These are phyloP conservation scores for Penicillium parvum DNA, from an alignment of 495 filamentous ascomycete species.

Conservation along the genomic window DNA sequence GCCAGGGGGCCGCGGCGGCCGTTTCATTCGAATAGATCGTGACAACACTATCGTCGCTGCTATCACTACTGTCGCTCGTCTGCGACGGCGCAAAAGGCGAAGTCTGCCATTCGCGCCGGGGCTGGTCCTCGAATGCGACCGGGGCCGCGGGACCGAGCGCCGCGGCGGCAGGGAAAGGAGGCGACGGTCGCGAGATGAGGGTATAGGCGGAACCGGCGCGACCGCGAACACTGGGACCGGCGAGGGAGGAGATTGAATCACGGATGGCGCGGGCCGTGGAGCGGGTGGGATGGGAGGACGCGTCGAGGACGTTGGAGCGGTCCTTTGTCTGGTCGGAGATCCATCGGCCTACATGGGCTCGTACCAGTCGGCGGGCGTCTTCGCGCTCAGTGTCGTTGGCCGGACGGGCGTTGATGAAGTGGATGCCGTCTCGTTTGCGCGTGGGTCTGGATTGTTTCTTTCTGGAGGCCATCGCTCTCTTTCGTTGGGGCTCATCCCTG, in stretches of 20 bases:
- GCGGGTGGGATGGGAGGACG: not conserved
- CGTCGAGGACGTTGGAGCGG: conserved; percentile 9
- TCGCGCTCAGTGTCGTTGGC: conserved; percentile 30
- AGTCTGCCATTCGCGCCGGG: not conserved
- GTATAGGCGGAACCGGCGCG: conserved; percentile 3
- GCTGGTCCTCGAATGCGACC: not conserved
- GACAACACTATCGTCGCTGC: conserved; percentile 5
- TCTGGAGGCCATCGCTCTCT: conserved; percentile 22
- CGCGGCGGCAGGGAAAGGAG: not conserved
- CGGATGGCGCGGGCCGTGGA: not conserved
- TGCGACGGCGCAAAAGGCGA: conserved; percentile 14
- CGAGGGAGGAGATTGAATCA: not conserved
- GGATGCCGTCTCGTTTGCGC: conserved; percentile 29
- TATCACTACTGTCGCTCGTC: conserved; percentile 15
- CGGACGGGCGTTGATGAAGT: conserved; percentile 40
- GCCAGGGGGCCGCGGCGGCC: not conserved
- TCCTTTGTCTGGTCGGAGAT: conserved; percentile 41
- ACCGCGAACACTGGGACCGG: not conserved
- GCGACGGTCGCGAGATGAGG: conserved; percentile 7
- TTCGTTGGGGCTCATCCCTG: conserved; percentile 2
- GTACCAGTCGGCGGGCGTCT: conserved; percentile 31
- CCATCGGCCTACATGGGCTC: conserved; percentile 40
- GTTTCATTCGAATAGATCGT: not conserved
- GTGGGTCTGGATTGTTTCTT: conserved; percentile 16
- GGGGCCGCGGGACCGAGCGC: not conserved